These are phyloP conservation scores for Zymoseptoria passerinii DNA, from an alignment of 2,329 filamentous ascomycete species.

Conservation along the genomic window DNA sequence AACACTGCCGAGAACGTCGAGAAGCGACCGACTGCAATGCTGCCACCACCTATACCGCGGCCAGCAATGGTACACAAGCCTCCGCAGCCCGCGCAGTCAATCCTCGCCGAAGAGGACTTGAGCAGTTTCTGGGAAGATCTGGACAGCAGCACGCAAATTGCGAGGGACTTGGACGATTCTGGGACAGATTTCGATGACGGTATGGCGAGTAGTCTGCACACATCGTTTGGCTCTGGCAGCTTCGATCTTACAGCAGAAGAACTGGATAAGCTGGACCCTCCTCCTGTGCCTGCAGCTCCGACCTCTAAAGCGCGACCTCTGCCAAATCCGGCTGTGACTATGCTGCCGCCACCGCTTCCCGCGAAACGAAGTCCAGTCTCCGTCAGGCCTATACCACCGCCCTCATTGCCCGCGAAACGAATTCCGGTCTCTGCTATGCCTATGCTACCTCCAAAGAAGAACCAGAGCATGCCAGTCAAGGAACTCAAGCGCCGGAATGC, in stretches of 20 bases:
- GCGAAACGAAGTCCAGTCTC: background rate
- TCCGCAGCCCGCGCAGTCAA: background rate
- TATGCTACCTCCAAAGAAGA: background rate
- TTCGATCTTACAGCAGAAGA: conserved; percentile 36
- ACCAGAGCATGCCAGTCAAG: background rate
- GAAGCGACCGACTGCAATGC: conserved; percentile 1
- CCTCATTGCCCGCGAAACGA: background rate
- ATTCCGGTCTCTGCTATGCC: background rate
- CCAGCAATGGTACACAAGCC: background rate
- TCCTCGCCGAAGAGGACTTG: conserved; percentile 14
- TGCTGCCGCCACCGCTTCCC: background rate
- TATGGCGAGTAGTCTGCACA: conserved; percentile 5
- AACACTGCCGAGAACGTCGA: background rate
- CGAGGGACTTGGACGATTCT: conserved; percentile 31
- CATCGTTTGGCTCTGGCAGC: conserved; percentile 33
- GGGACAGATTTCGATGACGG: background rate
- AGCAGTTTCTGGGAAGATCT: conserved; percentile 32
- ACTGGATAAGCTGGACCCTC: conserved; percentile 29
- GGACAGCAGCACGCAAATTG: conserved; percentile 39
- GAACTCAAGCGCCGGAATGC: conserved; percentile 3
- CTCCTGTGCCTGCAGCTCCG: background rate
- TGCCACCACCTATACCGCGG: conserved; percentile 3
- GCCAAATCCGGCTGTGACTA: background rate
- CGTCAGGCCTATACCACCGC: background rate
- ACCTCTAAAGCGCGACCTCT: background rate